Percentiles rank a stretch among this genome's conserved stretches.
phyloP scores from a whole-genome alignment of 2,329 filamentous ascomycete species.

The Mycocentrospora acerina region DNA sequence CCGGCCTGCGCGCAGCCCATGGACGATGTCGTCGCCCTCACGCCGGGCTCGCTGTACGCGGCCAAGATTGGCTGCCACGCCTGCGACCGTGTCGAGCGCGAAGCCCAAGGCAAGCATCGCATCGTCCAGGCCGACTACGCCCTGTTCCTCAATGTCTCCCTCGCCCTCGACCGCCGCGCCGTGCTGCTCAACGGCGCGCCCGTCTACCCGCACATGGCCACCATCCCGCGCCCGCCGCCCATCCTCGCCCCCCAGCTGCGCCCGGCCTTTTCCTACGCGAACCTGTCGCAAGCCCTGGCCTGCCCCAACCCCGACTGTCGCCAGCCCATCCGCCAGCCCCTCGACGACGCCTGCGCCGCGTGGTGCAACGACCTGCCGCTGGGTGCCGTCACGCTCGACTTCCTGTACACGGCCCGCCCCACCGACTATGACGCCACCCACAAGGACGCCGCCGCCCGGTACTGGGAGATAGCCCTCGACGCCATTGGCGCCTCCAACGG shows the following conservation, averaged over 20 bases:
- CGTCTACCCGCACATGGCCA: slow-evolving; percentile 28
- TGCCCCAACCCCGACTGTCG: slow-evolving; percentile 21
- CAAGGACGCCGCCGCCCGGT: slow-evolving; percentile 12
- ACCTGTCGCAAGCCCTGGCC: slow-evolving; percentile 24
- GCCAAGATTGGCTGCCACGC: slow-evolving; percentile 33
- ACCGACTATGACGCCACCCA: slow-evolving; percentile 10
- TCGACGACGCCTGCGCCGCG: slow-evolving; percentile 5
- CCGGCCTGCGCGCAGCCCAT: slow-evolving; percentile 24
- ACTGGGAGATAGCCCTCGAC: slow-evolving; percentile 35
- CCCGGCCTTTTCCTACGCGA: slow-evolving; percentile 23
- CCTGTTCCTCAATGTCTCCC: slow-evolving; percentile 36
- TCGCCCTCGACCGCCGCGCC: slow-evolving; percentile 29
- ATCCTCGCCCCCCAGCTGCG: slow-evolving; percentile 21
- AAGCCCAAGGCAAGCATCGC: slow-evolving; percentile 4
- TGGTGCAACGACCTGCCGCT: slow-evolving; percentile 23
- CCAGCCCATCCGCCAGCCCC: neutral
- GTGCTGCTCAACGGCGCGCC: slow-evolving; percentile 27
- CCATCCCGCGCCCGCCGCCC: slow-evolving; percentile 23
- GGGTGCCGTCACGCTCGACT: slow-evolving; percentile 17
- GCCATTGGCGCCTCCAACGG: slow-evolving; percentile 24
- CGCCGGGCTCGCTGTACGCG: slow-evolving; percentile 29
- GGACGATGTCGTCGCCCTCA: slow-evolving; percentile 23
- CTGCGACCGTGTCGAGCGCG: slow-evolving; percentile 20
- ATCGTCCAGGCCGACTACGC: slow-evolving; percentile 22
- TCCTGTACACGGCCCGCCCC: slow-evolving; percentile 23